These are phyloP conservation scores for Aspergillus hortae DNA, from an alignment of 2,329 filamentous ascomycete genomes.

Conservation along the genomic window DNA sequence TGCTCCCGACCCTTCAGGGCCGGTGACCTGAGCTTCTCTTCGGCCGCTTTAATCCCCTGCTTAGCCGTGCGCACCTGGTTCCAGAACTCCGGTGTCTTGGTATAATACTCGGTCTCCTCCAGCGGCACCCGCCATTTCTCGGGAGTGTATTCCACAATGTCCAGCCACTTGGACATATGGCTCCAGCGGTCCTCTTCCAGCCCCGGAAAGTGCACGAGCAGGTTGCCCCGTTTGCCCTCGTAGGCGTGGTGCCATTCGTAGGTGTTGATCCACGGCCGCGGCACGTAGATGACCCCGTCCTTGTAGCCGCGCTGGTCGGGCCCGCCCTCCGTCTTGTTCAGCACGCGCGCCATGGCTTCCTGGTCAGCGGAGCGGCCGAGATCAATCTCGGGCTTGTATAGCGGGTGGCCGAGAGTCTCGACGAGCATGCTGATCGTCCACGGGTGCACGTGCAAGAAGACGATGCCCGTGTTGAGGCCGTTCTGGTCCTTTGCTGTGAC, in stretches of 20 bases:
- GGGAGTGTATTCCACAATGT: constrained; percentile 17
- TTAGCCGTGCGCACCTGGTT: constrained; percentile 6
- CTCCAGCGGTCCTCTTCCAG: constrained; percentile 20
- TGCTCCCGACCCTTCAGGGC: not conserved
- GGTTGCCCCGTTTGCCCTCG: constrained; percentile 23
- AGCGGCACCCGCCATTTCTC: constrained; percentile 21
- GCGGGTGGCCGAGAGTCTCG: constrained; percentile 22
- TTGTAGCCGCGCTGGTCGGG: constrained; percentile 14
- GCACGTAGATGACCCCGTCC: constrained; percentile 17
- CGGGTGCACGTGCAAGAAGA: constrained; percentile 29
- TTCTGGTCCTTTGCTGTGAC: constrained; percentile 28
- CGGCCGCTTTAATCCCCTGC: not conserved
- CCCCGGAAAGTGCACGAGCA: constrained; percentile 31
- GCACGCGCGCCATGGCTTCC: constrained; percentile 17
- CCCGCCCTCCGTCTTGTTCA: constrained; percentile 17
- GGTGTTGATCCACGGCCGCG: constrained; percentile 25
- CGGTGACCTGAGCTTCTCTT: not conserved
- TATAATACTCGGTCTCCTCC: constrained; percentile 19
- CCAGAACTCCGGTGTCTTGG: constrained; percentile 21
- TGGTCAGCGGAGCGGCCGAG: constrained; percentile 19
- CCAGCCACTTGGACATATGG: constrained; percentile 25
- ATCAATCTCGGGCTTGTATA: constrained; percentile 18
- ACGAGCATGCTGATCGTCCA: constrained; percentile 29
- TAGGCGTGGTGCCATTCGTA: constrained; percentile 26
- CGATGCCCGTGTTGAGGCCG: constrained; percentile 30